Base-by-base conservation (phyloP, 1,139 yeast genomes). In the Geotrichum carabidarum region DNA sequence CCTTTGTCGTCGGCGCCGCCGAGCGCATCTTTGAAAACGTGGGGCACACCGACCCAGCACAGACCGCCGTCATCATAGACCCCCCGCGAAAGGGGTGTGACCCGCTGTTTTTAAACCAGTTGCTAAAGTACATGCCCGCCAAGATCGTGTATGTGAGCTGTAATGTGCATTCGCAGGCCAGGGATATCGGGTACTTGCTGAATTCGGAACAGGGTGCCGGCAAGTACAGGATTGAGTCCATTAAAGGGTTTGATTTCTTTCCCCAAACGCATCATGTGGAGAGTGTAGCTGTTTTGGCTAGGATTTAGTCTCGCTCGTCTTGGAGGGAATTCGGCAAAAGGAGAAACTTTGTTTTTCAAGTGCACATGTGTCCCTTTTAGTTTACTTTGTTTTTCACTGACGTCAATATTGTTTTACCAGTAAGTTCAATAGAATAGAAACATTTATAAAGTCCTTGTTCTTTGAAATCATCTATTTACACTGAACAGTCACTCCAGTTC, bases 51-150 rank as follows among this genome's bases (percentile, higher is more conserved):
- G 94, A 95, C 12, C 76, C 82, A 35, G 79, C 78, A 44, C 76
- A 82, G 63, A 93, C 99, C 0, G 84, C 96, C 12, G 94, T 93
- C 42, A 90, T 93, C 59, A 79, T 94, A 64, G 99, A 93, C 68
- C 99, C 99, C 6, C 96, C 99, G 44, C 81, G 99, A 68, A 93
- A 93, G 71, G 99, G 99, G 1, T 91, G 98, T 70, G 98, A 91
- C 69, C 85, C 83, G 54, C 82, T 83, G 8, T 93, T 93, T 65
- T 76, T 93, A 70, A 82, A 85, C 60, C 99, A 93, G 72, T 76
- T 93, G 58, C 79, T 94, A 17, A 86, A 77, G 17, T 93, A 86
- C 71, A 76, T 80, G 60, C 98, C 99, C 3, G 86, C 87, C 12
- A 84, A 83, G 63, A 82, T 93, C 54, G 95, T 93, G 22, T 93